Conservation (phyloP, 495 filamentous ascomycete species). For the Daldinia decipiens region DNA sequence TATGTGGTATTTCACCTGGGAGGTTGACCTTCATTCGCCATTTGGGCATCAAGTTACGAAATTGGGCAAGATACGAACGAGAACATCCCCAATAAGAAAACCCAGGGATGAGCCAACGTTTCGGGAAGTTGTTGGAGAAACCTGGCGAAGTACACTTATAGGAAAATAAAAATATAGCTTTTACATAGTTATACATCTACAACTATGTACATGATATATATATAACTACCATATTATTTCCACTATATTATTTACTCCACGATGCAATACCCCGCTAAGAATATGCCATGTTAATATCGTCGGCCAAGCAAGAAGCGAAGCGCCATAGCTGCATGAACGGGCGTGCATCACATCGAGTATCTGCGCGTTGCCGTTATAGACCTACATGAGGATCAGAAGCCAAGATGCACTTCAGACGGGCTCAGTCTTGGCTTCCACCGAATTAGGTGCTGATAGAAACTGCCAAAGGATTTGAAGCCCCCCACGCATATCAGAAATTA, state of each 20-base stretch:
- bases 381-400: neutral
- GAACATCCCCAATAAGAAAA: conserved; percentile 10
- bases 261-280: conserved; percentile 6
- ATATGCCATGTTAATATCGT: conserved; percentile 3
- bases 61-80: conserved; percentile 35
- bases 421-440: neutral
- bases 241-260: neutral
- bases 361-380: neutral
- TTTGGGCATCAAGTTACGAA: conserved; percentile 40
- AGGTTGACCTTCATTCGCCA: conserved; percentile 14
- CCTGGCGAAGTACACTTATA: conserved; percentile 8
- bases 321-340: conserved; percentile 14
- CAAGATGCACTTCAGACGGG: neutral
- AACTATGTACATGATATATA: conserved; percentile 1
- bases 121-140: conserved; percentile 23
- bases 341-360: conserved; percentile 9
- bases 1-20: conserved; percentile 28
- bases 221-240: neutral
- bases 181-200: neutral
- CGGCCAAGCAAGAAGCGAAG: conserved; percentile 9
- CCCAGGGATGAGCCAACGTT: conserved; percentile 29
- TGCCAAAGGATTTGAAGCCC: conserved; percentile 7
- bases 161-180: conserved; percentile 9
- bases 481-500: conserved; percentile 4
- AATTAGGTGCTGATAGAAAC: neutral